Evolutionary conservation across 164 flowering plant species (phyloP).

Genomic region (Warburgia ugandensis): DNA sequence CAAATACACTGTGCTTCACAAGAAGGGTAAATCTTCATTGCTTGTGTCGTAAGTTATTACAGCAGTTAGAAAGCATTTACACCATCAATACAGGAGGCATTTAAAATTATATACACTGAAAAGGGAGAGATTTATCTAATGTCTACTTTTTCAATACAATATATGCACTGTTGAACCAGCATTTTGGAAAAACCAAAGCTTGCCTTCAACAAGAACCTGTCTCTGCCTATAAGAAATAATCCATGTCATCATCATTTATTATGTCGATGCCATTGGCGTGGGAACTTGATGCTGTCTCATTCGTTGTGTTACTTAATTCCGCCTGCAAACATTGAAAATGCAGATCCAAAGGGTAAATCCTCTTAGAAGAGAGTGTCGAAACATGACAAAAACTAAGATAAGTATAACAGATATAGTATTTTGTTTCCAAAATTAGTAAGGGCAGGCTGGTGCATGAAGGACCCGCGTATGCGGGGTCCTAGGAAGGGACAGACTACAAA

Average conservation of each 20-base stretch:
- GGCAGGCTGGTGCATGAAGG: too few relatives aligned
- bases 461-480: too few relatives aligned
- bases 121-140: too few relatives aligned
- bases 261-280: conserved; percentile 14
- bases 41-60: too few relatives aligned
- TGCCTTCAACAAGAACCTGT: neutral
- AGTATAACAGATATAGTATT: neutral
- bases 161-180: too few relatives aligned
- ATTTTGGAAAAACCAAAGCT: neutral
- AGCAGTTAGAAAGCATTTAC: too few relatives aligned
- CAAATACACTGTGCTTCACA: too few relatives aligned
- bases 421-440: neutral
- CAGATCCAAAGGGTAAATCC: neutral
- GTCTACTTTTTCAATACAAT: too few relatives aligned
- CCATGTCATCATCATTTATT: conserved; percentile 23
- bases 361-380: neutral
- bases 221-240: conserved; percentile 13
- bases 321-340: conserved; percentile 35
- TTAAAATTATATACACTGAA: too few relatives aligned
- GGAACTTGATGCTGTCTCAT: conserved; percentile 17
- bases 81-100: too few relatives aligned
- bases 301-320: conserved; percentile 20
- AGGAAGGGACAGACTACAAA: too few relatives aligned
- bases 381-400: neutral
- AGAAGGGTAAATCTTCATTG: too few relatives aligned